phyloP scores from a whole-genome alignment of 345 rosid genomes.

The Schrenkiella parvula region DNA sequence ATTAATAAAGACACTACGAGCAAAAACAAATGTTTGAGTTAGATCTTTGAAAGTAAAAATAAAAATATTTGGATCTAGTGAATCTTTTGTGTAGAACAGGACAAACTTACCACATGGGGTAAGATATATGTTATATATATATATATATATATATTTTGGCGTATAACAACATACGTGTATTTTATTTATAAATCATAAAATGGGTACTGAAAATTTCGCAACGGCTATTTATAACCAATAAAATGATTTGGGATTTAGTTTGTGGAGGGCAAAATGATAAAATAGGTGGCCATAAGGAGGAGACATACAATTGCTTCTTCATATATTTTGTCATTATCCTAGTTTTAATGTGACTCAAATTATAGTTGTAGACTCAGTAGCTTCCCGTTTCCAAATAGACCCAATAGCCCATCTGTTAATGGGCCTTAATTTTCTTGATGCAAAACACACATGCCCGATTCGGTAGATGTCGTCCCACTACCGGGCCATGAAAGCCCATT shows the following conservation, averaged over 20 bases:
- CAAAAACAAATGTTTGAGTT: constrained; percentile 23
- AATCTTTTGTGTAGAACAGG: constrained; percentile 12
- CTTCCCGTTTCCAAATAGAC: not conserved
- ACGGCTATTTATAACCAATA: not conserved
- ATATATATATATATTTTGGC: not conserved
- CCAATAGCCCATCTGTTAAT: not conserved
- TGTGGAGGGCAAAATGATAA: constrained; percentile 19
- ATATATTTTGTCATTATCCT: not conserved
- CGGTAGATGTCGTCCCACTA: not conserved
- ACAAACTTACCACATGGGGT: constrained; percentile 21
- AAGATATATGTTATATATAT: not conserved
- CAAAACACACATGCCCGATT: not conserved
- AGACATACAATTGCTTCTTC: constrained; percentile 14
- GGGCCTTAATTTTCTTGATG: not conserved
- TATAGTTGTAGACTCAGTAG: not conserved
- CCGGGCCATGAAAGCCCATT: not conserved
- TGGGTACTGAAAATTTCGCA: not conserved
- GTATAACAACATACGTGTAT: too few species aligned
- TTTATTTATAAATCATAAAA: not conserved
- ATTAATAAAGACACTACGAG: too few species aligned
- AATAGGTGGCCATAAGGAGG: not conserved
- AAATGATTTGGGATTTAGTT: constrained; percentile 10
- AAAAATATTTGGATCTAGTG: not conserved
- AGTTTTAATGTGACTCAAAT: too few species aligned
- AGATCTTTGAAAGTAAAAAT: too few species aligned